A percentile compares a stretch with the other conserved stretches of the same genome.
Evolutionary conservation across 441 rosid species (phyloP).

Genomic region (Omphalea diandra): DNA sequence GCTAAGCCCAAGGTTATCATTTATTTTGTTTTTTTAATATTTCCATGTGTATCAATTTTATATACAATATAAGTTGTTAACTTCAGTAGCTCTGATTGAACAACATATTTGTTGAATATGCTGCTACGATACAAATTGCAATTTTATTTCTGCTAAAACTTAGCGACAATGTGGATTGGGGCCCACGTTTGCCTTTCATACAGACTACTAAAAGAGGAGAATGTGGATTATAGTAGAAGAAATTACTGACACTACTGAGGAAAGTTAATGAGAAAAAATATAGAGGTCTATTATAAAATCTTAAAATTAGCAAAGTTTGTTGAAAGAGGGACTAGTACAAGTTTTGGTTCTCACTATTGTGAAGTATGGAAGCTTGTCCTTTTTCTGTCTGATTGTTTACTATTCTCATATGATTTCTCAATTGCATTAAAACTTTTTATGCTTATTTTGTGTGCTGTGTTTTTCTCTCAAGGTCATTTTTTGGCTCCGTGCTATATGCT

Average conservation of each 20-base stretch:
- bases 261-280: not conserved
- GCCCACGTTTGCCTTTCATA: too few species aligned
- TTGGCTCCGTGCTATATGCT: not conserved
- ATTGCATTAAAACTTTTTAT: not conserved
- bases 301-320: not conserved
- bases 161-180: too few species aligned
- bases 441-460: not conserved
- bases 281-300: not conserved
- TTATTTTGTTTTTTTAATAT: not conserved
- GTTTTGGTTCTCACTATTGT: too few species aligned
- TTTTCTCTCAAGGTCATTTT: not conserved
- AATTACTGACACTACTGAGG: not conserved
- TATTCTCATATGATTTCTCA: not conserved
- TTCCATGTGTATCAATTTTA: not conserved
- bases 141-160: too few species aligned
- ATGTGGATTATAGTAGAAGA: not conserved
- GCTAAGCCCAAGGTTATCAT: slow-evolving; percentile 78
- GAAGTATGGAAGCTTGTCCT: not conserved
- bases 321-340: not conserved
- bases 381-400: not conserved
- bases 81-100: not conserved
- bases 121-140: too few species aligned
- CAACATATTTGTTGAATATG: not conserved
- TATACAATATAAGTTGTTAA: not conserved
- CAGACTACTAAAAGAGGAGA: too few species aligned